Evolutionary conservation across 805 yeast species (phyloP).

Genomic region (Yamadazyma phyllophila): DNA sequence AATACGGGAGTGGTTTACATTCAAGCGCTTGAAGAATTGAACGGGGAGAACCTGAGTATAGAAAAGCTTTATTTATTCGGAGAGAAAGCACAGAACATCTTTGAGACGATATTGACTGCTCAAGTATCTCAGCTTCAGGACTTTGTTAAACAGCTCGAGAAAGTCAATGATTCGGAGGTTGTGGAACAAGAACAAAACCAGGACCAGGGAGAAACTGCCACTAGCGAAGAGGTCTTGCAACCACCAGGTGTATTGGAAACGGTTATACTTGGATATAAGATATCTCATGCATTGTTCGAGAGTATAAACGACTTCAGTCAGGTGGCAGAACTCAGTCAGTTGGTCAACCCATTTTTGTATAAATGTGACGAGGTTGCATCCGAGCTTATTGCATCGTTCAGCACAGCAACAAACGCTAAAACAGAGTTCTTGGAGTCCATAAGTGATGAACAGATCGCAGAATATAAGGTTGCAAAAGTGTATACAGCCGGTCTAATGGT

Average conservation of each 20-base stretch:
- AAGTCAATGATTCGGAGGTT: background rate
- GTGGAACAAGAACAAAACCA: background rate
- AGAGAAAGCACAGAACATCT: conserved; percentile 4
- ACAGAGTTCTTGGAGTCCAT: conserved; percentile 28
- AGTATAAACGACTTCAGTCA: conserved; percentile 14
- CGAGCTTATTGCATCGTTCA: conserved; percentile 18
- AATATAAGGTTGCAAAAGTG: conserved; percentile 29
- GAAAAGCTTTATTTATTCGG: background rate
- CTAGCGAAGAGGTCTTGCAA: conserved; percentile 25
- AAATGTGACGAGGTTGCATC: conserved; percentile 19
- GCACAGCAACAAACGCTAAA: conserved; percentile 14
- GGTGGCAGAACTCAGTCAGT: conserved; percentile 10
- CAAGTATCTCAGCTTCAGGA: conserved; percentile 28
- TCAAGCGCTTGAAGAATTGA: conserved; percentile 40
- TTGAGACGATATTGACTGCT: background rate
- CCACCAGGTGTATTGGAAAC: conserved; percentile 38
- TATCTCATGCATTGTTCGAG: conserved; percentile 33
- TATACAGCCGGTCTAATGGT: conserved; percentile 26
- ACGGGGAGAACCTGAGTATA: conserved; percentile 18
- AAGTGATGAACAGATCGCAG: conserved; percentile 24
- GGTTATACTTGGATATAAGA: conserved; percentile 24
- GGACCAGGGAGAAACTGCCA: background rate
- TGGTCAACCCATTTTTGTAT: conserved; percentile 20
- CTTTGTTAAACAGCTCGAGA: conserved; percentile 24
- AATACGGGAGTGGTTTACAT: conserved; percentile 48